Base-by-base conservation (phyloP, 2,329 filamentous ascomycete genomes). In the Lasiodiplodia theobromae region DNA sequence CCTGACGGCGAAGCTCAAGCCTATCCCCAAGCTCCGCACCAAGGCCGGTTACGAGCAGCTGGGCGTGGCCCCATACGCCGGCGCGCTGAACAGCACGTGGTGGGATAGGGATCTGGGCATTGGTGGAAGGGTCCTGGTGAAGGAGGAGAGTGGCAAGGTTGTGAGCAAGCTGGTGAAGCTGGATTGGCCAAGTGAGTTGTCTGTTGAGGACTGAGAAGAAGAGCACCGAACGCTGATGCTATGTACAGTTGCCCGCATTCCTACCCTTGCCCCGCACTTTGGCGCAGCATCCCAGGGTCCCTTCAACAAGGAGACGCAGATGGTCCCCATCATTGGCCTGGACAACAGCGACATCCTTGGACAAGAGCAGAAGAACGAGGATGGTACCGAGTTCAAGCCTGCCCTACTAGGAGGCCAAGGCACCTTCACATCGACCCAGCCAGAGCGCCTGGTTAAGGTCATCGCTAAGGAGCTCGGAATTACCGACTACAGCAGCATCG, bases 31-130 rank as follows among this genome's bases (percentile, higher is more conserved):
- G 76, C 89, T 97, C 75, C 89, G 91, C n/a, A 92, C 86, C 74
- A 93, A 91, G 77, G 91, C 92, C 38, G 95, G 96, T 66, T 99
- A 93, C 77, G 80, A 93, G 34, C 93, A 98, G 82, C 87, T 98
- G 7, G 95, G 93, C 28, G 93, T 98, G 66, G 94, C 96, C 2
- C 96, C 92, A 0, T 99, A 98, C 77, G 95, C 94, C 11, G 95
- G 96, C 63, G 94, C 85, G 1, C 82, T 98, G 70, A 96, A 94
- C 77, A 85, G 86, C 71, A 98, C 96, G 0, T 98, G 96, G 96
- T 98, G 94, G 95, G 96, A 98, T 79, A 89, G 96, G 47, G 96
- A 99, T 79, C 86, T 99, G 64, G 91, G 92, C 72, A 92, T 98
- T 74, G 96, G 94, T 71, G 96, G 96, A 49, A 87, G 94, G 54